A percentile compares a stretch with the other conserved stretches of the same genome.
phyloP scores from a whole-genome alignment of 2,329 filamentous ascomycete genomes.

The Sclerotinia glacialis region DNA sequence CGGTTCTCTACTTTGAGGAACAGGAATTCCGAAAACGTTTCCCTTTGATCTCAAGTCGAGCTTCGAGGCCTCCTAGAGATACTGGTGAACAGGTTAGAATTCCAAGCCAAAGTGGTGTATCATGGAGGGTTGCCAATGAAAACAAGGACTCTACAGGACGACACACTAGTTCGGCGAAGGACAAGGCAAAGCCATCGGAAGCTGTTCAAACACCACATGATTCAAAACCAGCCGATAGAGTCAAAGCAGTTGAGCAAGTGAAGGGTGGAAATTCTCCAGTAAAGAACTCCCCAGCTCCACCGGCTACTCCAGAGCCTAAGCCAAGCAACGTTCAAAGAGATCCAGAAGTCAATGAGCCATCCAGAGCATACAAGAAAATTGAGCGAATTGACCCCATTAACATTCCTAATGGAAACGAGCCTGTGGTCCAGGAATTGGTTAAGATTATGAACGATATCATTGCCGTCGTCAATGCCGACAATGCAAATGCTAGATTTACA shows the following conservation, averaged over 20 bases:
- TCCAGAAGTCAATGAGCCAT: conserved; percentile 65
- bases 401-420: conserved; percentile 74
- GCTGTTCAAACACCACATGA: conserved; percentile 36
- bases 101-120: conserved; percentile 79
- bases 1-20: conserved; percentile 93
- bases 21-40: conserved; percentile 88
- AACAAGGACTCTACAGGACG: conserved; percentile 51
- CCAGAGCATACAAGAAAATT: conserved; percentile 57
- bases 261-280: conserved; percentile 40
- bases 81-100: conserved; percentile 74
- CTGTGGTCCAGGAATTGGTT: conserved; percentile 86
- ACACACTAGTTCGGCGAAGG: conserved; percentile 56
- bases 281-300: conserved; percentile 25
- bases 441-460: conserved; percentile 97
- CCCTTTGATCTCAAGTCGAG: conserved; percentile 47
- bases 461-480: conserved; percentile 84
- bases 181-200: conserved; percentile 31
- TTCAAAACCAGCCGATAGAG: conserved; percentile 33
- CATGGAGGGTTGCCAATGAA: conserved; percentile 70
- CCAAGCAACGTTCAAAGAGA: conserved; percentile 41
- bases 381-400: conserved; percentile 74
- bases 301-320: conserved; percentile 31
- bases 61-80: conserved; percentile 43
- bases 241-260: conserved; percentile 40
- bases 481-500: conserved; percentile 72